A percentile compares a stretch with the other conserved stretches of the same genome.
phyloP scores from a whole-genome alignment of 257 asterid species.

The Coffea canephora region DNA sequence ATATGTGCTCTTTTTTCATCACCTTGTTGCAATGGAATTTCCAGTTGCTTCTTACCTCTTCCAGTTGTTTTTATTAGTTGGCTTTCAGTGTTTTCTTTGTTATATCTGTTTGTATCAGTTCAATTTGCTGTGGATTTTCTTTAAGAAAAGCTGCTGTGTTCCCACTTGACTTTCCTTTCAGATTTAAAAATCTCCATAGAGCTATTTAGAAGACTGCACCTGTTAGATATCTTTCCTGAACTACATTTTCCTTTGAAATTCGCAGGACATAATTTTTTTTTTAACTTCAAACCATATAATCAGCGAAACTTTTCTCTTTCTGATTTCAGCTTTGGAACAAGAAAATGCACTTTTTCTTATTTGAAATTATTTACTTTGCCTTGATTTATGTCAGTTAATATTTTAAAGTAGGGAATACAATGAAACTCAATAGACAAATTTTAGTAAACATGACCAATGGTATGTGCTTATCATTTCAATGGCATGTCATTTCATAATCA shows the following conservation, averaged over 20 bases:
- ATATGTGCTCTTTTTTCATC: background rate
- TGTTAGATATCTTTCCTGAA: background rate
- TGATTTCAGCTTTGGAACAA: background rate
- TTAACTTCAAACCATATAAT: background rate
- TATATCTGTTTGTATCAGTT: too few relatives aligned
- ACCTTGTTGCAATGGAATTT: background rate
- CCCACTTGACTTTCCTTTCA: background rate
- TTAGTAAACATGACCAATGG: background rate
- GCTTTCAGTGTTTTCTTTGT: background rate
- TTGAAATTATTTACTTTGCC: background rate
- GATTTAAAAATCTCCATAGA: background rate
- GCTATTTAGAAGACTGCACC: background rate
- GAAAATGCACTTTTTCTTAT: background rate
- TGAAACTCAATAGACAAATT: too few relatives aligned
- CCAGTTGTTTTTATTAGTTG: background rate
- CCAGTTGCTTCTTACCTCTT: background rate
- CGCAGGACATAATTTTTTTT: background rate
- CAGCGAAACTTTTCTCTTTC: background rate
- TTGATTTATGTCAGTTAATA: background rate
- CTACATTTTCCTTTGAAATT: background rate
- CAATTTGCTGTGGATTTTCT: background rate
- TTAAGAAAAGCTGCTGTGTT: background rate
- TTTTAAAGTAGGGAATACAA: background rate
- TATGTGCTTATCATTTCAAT: background rate
- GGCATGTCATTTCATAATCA: too few relatives aligned